Evolutionary conservation across 345 rosid species (phyloP), one percentile per base, ranked within the genome.

Genomic region (Populus ilicifolia): DNA sequence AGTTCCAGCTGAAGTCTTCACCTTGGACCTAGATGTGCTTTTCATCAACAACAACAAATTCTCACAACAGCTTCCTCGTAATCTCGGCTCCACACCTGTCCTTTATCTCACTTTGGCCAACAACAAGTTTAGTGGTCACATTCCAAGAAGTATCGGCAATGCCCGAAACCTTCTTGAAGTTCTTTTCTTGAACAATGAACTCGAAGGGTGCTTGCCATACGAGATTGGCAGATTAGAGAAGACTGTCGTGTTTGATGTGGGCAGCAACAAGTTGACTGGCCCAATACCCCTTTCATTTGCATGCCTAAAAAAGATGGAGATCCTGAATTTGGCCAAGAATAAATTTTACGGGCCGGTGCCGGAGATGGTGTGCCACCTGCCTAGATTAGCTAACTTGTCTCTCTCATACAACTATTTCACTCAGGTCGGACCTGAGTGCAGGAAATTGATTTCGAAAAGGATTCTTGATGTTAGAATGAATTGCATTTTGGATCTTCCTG

Each of bases 21-120:
- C 61, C 2, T 78, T 84, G 17, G 86, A 84, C 67, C 83, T 89
- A 7, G 89, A 85, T 25, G 90, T 77, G 0, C 90, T 90, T 72
- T 90, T 90, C 80, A 68, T 90, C 78, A 90, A 90, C 80, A 83
- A 90, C 87, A 90, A 90, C 80, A 0, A 36, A 3, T 87, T 90
- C 73, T 14, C 29, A 1, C 82, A 75, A 16, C 20, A 12, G 2
- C 83, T 90, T 41, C 92, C 94, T 3, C 43, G 72, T 1, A 89
- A 83, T 65, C 72, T 90, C 17, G 89, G 89, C 8, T 25, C 46
- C 79, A 78, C 94, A 3, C 68, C 88, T 7, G 90, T 80, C 5
- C 46, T 80, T 4, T 90, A 86, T 75, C 84, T 90, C 77, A 89
- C 94, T 66, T 82, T 90, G 8, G 92, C 94, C 14, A 81, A 85